Evolutionary conservation across 805 yeast species (phyloP), one percentile per base, ranked within the genome.

Genomic region (Brettanomyces custersianus): DNA sequence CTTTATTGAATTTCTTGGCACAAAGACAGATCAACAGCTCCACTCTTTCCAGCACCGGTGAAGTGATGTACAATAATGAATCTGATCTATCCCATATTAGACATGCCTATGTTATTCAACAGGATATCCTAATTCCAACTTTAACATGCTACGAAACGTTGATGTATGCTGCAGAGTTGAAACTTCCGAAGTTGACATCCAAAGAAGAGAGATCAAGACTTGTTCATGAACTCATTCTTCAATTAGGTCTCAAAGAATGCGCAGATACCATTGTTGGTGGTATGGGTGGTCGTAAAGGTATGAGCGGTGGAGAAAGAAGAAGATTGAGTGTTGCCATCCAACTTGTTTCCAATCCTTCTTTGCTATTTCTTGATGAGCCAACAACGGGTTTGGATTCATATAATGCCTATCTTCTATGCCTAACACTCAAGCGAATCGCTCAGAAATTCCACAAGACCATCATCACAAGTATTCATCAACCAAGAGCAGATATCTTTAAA

Each of bases 281-380:
- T 40, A n/a, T n/a, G n/a, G 41, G 58, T 2, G 59, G 62, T 4
- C 13, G 34, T 4, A 69, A 69, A 39, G 85, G 82, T 19, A 59
- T 85, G 4, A 80, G 90, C 4, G 95, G 95, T 12, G 95, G 95
- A 22, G 95, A 85, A 50, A 80, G 77, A 48, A 56, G 95, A 48
- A 58, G 95, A 40, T 66, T 82, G 4, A 78, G 88, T 31, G 70
- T 85, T 25, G 95, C 85, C 0, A 72, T 84, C 13, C 94, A 85
- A 52, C 60, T 85, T 50, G 63, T 85, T 33, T 72, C 82, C 5
- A 80, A 77, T 43, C 95, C 95, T 0, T 74, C 87, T 0, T 61
- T 85, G 2, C 56, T 86, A 40, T 84, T 84, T 47, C 57, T 85
- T 29, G 95, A 85, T 54, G 95, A 85, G 47, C 94, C 95, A 5